These are phyloP conservation scores for Penicillium crystallinum DNA, from an alignment of 495 filamentous ascomycete genomes.

Conservation along the genomic window DNA sequence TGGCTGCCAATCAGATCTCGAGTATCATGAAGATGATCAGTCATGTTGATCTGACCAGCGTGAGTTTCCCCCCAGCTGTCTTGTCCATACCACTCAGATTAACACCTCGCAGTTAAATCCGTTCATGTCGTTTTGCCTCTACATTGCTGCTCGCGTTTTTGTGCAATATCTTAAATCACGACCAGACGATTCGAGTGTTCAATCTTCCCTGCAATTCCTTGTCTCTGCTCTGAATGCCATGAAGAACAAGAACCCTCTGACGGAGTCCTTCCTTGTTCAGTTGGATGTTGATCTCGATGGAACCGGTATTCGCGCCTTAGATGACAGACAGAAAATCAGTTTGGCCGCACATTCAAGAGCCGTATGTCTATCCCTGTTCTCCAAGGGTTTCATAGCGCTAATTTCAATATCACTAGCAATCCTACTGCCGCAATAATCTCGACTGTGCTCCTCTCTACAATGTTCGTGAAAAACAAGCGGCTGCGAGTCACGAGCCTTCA, in stretches of 20 bases:
- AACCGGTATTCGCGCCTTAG: slow-evolving; percentile 30
- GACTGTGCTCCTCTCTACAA: slow-evolving; percentile 13
- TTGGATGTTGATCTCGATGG: slow-evolving; percentile 87
- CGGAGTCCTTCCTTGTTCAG: slow-evolving; percentile 92
- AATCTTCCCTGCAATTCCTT: slow-evolving; percentile 82
- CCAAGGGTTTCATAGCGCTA: not conserved
- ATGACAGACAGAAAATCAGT: slow-evolving; percentile 5
- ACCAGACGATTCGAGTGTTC: slow-evolving; percentile 76
- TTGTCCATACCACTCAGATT: slow-evolving; percentile 10
- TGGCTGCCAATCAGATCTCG: slow-evolving; percentile 91
- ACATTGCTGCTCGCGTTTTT: slow-evolving; percentile 90
- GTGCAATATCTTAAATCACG: slow-evolving; percentile 89
- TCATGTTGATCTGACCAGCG: slow-evolving; percentile 77
- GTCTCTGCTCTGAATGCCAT: slow-evolving; percentile 83
- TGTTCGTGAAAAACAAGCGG: slow-evolving; percentile 9
- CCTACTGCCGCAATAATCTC: slow-evolving; percentile 3
- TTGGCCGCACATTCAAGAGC: slow-evolving; percentile 9
- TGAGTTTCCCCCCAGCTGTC: slow-evolving; percentile 43
- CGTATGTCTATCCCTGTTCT: slow-evolving; percentile 5
- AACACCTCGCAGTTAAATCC: slow-evolving; percentile 74
- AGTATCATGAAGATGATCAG: slow-evolving; percentile 94
- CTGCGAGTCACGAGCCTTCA: not conserved
- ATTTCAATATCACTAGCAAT: slow-evolving; percentile 6
- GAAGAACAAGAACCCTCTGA: slow-evolving; percentile 83
- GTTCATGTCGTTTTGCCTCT: slow-evolving; percentile 92